phyloP scores from a whole-genome alignment of 140 eudicot genomes.

The Erigeron philadelphicus region DNA sequence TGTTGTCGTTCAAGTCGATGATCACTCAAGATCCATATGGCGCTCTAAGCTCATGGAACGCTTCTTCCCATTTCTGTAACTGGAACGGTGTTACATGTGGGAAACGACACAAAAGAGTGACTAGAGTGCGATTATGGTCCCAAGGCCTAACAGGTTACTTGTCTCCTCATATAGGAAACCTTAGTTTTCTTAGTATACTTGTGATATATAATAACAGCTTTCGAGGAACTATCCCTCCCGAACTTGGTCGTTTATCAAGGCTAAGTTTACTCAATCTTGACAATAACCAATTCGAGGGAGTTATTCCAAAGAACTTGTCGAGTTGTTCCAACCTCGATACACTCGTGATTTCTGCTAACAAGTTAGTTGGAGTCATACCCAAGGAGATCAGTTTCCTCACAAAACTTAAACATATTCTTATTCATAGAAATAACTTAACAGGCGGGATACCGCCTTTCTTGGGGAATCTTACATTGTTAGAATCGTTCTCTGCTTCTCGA shows the following conservation, averaged over 20 bases:
- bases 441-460: slow-evolving; percentile 11
- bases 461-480: slow-evolving; percentile 13
- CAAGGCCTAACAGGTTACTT: neutral
- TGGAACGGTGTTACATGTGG: neutral
- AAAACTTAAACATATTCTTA: neutral
- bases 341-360: neutral
- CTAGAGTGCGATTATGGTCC: neutral
- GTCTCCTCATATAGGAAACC: neutral
- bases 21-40: slow-evolving; percentile 2
- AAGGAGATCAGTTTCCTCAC: neutral
- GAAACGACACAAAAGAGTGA: neutral
- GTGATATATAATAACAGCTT: neutral
- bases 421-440: neutral
- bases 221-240: neutral
- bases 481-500: neutral
- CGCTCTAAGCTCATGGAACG: slow-evolving; percentile 7
- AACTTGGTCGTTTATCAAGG: slow-evolving; percentile 9
- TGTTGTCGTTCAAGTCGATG: slow-evolving; percentile 6
- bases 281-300: neutral
- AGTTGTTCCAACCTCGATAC: neutral
- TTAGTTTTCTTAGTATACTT: neutral
- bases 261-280: neutral
- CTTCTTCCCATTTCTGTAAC: neutral
- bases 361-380: slow-evolving; percentile 19
- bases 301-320: neutral